Conservation (phyloP, 73 alveolate genomes). For the Tetrahymena thermophila region DNA sequence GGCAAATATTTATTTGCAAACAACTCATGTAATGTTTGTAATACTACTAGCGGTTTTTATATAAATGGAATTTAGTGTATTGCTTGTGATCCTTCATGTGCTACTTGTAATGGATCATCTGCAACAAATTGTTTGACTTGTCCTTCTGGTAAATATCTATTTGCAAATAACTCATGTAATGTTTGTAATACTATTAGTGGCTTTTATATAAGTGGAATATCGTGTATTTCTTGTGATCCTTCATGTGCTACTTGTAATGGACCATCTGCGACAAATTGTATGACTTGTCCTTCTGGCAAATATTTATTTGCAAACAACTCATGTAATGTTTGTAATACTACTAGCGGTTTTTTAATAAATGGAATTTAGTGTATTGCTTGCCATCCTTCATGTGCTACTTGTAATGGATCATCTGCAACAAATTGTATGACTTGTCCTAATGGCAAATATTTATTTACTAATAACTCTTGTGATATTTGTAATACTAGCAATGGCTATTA, state of each 20-base stretch:
- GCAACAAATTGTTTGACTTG: neutral
- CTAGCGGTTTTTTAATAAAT: neutral
- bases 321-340: neutral
- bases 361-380: neutral
- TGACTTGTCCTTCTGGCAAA: neutral
- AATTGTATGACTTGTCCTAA: neutral
- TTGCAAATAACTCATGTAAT: neutral
- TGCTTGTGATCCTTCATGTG: neutral
- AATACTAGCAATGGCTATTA: neutral
- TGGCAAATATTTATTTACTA: neutral
- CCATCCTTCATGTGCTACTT: neutral
- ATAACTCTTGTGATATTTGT: neutral
- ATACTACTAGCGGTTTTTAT: neutral
- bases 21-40: neutral
- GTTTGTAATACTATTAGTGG: neutral
- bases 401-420: neutral
- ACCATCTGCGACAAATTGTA: neutral
- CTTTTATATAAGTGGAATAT: neutral
- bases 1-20: neutral
- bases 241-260: neutral
- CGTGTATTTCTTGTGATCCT: neutral
- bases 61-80: neutral
- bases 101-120: neutral
- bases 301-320: neutral
- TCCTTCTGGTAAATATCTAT: neutral